Evolutionary conservation across 1,139 yeast species (phyloP).

Genomic region (Candida tropicalis): DNA sequence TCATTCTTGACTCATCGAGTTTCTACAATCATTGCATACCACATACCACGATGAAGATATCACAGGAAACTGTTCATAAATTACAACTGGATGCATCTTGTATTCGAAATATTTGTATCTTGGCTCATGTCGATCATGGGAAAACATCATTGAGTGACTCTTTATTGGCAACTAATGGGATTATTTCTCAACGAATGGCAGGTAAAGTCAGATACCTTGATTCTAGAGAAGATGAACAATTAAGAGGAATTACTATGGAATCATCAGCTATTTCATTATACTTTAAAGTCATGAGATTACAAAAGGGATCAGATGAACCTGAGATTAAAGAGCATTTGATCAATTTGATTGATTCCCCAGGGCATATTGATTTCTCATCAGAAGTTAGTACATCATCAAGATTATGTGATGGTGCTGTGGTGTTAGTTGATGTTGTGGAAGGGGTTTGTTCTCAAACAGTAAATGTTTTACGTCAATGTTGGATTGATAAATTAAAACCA

Average conservation of each 20-base stretch:
- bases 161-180: conserved; percentile 90
- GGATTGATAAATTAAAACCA: conserved; percentile 92
- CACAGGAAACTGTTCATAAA: conserved; percentile 63
- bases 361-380: conserved; percentile 95
- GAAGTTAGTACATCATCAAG: conserved; percentile 97
- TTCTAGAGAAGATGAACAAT: conserved; percentile 93
- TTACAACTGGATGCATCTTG: conserved; percentile 70
- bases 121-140: conserved; percentile 99
- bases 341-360: conserved; percentile 96
- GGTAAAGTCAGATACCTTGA: conserved; percentile 94
- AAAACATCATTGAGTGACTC: conserved; percentile 95
- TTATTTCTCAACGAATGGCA: conserved; percentile 91
- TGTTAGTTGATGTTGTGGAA: conserved; percentile 94
- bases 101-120: conserved; percentile 87
- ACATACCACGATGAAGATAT: conserved; percentile 42
- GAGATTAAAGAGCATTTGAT: conserved; percentile 76
- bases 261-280: conserved; percentile 89
- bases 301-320: conserved; percentile 33
- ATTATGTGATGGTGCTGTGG: conserved; percentile 95
- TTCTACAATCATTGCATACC: too few relatives aligned
- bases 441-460: conserved; percentile 98
- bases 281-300: conserved; percentile 63
- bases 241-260: conserved; percentile 97
- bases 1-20: conserved; percentile 5
- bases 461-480: conserved; percentile 91